These are phyloP conservation scores for Trichoderma sp. DNA, from an alignment of 2,329 filamentous ascomycete species.

Conservation along the genomic window DNA sequence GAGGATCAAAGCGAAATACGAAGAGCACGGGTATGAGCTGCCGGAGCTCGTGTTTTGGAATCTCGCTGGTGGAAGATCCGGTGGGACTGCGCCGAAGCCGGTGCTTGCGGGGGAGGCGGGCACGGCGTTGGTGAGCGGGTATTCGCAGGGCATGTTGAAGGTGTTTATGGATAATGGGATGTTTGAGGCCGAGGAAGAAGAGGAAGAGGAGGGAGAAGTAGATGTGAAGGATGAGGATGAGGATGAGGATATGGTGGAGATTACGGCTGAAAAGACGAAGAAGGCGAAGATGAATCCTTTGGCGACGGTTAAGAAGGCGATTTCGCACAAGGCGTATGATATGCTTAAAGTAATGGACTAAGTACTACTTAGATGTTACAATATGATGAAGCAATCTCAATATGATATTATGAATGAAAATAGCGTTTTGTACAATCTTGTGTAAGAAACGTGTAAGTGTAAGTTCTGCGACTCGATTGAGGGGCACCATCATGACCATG, in stretches of 20 bases:
- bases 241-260: neutral
- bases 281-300: conserved; percentile 48
- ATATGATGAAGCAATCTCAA: neutral
- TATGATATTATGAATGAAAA: neutral
- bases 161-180: conserved; percentile 54
- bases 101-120: conserved; percentile 47
- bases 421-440: neutral
- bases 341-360: conserved; percentile 59
- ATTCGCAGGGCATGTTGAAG: conserved; percentile 60
- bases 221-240: conserved; percentile 14
- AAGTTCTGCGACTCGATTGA: neutral
- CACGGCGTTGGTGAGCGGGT: conserved; percentile 55
- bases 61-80: conserved; percentile 45
- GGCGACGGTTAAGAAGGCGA: conserved; percentile 49
- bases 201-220: neutral
- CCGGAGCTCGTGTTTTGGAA: conserved; percentile 65
- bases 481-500: neutral
- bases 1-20: conserved; percentile 48
- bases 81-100: conserved; percentile 48
- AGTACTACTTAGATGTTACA: conserved; percentile 38
- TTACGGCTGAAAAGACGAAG: conserved; percentile 28
- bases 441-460: neutral
- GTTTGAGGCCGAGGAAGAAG: conserved; percentile 41
- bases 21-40: conserved; percentile 55
- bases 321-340: conserved; percentile 54